phyloP scores from a whole-genome alignment of 805 yeast genomes.

The Candida vaughaniae region DNA sequence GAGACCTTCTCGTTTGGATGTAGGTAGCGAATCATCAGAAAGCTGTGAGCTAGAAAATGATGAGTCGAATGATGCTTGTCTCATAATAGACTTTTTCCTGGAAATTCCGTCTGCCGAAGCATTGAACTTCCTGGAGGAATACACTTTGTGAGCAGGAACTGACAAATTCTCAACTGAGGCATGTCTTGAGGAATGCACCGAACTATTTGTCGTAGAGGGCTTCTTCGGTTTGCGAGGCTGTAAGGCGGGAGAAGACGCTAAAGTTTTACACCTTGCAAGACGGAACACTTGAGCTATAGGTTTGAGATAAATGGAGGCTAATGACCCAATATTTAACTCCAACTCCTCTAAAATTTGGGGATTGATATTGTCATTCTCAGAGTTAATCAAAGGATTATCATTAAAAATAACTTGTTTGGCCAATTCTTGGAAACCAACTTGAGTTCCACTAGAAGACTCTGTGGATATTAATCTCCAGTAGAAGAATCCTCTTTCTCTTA shows the following conservation, averaged over 20 bases:
- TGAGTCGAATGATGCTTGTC: slow-evolving; percentile 23
- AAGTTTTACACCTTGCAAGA: slow-evolving; percentile 48
- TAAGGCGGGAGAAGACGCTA: slow-evolving; percentile 49
- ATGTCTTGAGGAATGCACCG: slow-evolving; percentile 1
- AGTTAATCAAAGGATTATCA: slow-evolving; percentile 59
- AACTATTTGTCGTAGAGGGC: slow-evolving; percentile 2
- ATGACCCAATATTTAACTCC: slow-evolving; percentile 75
- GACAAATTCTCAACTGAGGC: slow-evolving; percentile 6
- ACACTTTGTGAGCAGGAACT: slow-evolving; percentile 5
- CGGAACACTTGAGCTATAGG: slow-evolving; percentile 83
- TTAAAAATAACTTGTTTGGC: slow-evolving; percentile 56
- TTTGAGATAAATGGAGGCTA: slow-evolving; percentile 81
- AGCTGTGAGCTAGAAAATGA: slow-evolving; percentile 12
- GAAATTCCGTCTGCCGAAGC: slow-evolving; percentile 11
- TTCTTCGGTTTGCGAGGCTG: slow-evolving; percentile 17
- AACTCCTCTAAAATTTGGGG: slow-evolving; percentile 73
- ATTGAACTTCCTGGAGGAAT: slow-evolving; percentile 9
- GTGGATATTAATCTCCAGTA: slow-evolving; percentile 78
- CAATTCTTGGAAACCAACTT: slow-evolving; percentile 36
- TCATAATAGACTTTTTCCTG: slow-evolving; percentile 14
- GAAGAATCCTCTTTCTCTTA: slow-evolving; percentile 80
- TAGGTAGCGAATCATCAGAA: slow-evolving; percentile 10
- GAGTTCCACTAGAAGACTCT: slow-evolving; percentile 30
- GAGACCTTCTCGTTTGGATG: slow-evolving; percentile 23
- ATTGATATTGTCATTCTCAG: slow-evolving; percentile 69